Evolutionary conservation across 805 yeast species (phyloP).

Genomic region (Nakazawaea sp.): DNA sequence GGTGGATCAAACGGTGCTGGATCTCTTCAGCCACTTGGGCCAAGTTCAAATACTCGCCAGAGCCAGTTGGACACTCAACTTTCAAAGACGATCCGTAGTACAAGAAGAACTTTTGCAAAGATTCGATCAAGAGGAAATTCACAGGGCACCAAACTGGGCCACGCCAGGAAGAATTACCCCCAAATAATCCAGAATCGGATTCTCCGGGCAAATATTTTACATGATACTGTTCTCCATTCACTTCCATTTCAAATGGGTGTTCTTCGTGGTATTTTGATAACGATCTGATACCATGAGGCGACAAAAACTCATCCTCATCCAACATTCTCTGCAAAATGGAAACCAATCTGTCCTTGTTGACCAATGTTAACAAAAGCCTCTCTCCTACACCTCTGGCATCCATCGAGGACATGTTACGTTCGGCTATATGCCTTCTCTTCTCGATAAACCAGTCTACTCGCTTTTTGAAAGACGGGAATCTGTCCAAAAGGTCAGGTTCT

Average conservation of each 20-base stretch:
- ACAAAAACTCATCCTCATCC: slow-evolving; percentile 80
- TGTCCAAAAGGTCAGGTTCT: slow-evolving; percentile 74
- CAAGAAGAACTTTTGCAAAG: slow-evolving; percentile 78
- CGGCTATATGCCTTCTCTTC: slow-evolving; percentile 61
- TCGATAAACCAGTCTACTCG: slow-evolving; percentile 80
- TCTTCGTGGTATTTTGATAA: slow-evolving; percentile 80
- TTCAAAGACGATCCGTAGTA: slow-evolving; percentile 83
- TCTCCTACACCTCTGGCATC: slow-evolving; percentile 73
- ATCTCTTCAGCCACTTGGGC: slow-evolving; percentile 89
- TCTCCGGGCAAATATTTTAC: slow-evolving; percentile 83
- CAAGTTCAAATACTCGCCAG: slow-evolving; percentile 67
- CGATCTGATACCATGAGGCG: slow-evolving; percentile 82
- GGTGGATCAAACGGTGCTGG: slow-evolving; percentile 75
- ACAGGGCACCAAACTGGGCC: slow-evolving; percentile 98
- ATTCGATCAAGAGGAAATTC: slow-evolving; percentile 77
- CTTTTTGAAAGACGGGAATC: slow-evolving; percentile 76
- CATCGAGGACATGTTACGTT: slow-evolving; percentile 84
- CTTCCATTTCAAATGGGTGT: slow-evolving; percentile 79
- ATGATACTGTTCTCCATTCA: slow-evolving; percentile 62
- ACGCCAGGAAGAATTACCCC: slow-evolving; percentile 96
- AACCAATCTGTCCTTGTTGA: slow-evolving; percentile 68
- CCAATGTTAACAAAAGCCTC: slow-evolving; percentile 71
- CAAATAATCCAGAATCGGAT: slow-evolving; percentile 89
- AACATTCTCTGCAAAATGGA: slow-evolving; percentile 75
- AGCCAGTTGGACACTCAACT: slow-evolving; percentile 83